A percentile compares a stretch with the other conserved stretches of the same genome.
Conservation (phyloP, 768 basidiomycete species). For the Tylopilus sp. region DNA sequence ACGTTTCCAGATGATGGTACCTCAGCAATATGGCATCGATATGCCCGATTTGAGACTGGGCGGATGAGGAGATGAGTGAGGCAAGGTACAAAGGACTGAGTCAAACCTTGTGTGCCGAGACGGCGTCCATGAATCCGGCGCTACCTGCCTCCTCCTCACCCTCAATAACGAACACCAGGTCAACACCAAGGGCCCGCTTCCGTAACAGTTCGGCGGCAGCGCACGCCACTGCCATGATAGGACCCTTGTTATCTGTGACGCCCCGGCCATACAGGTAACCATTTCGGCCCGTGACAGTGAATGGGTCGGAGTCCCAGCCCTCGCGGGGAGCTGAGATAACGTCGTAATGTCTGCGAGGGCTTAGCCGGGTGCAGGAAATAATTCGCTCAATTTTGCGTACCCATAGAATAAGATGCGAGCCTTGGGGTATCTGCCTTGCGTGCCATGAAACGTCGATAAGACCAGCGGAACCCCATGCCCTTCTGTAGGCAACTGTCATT, state of each 20-base stretch:
- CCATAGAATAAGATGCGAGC: constrained; percentile 90
- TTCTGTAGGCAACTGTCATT: constrained; percentile 68
- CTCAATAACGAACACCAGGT: constrained; percentile 89
- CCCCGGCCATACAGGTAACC: constrained; percentile 91
- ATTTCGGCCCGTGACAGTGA: constrained; percentile 74
- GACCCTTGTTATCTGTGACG: constrained; percentile 94
- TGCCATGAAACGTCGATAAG: constrained; percentile 80
- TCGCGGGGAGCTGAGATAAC: constrained; percentile 78
- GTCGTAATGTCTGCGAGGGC: constrained; percentile 77
- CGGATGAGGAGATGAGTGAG: constrained; percentile 1
- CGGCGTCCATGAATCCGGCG: constrained; percentile 75
- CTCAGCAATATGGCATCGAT: constrained; percentile 90
- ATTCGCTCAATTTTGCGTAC: constrained; percentile 48
- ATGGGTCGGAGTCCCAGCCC: constrained; percentile 85
- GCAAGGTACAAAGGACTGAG: not conserved
- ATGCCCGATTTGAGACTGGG: constrained; percentile 73
- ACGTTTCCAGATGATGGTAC: constrained; percentile 33
- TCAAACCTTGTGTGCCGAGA: constrained; percentile 68
- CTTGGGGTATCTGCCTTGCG: constrained; percentile 52
- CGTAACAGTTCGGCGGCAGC: constrained; percentile 82
- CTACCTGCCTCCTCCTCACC: constrained; percentile 98
- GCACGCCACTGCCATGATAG: constrained; percentile 85
- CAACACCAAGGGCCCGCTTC: constrained; percentile 71
- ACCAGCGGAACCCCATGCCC: constrained; percentile 85
- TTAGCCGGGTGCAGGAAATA: not conserved